These are phyloP conservation scores for Phlegmacium glaucopus DNA, from an alignment of 768 basidiomycete genomes.

Conservation along the genomic window DNA sequence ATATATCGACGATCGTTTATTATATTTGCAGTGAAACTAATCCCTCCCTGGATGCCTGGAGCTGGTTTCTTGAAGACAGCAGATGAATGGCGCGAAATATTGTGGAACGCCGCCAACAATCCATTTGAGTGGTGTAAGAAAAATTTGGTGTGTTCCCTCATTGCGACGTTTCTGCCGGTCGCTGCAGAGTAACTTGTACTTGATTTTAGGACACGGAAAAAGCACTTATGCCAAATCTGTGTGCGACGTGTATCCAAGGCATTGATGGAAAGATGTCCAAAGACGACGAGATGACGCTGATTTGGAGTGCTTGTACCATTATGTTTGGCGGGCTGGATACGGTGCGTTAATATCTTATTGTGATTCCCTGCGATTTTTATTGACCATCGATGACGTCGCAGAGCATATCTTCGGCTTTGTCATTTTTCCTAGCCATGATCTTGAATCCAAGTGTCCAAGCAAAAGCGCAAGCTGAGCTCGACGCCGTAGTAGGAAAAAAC, in stretches of 20 bases:
- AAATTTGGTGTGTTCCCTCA: conserved; percentile 38
- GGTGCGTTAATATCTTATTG: too few species aligned
- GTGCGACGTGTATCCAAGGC: conserved; percentile 28
- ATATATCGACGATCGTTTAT: not conserved
- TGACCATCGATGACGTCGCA: too few species aligned
- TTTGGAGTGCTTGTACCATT: conserved; percentile 30
- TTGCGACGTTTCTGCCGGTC: too few species aligned
- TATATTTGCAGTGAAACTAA: conserved; percentile 34
- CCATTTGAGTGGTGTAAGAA: conserved; percentile 36
- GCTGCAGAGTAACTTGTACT: too few species aligned
- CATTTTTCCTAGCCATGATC: conserved; percentile 48
- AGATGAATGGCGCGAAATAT: conserved; percentile 28
- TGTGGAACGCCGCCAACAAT: conserved; percentile 34
- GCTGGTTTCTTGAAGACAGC: conserved; percentile 48
- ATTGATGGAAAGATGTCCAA: conserved; percentile 27
- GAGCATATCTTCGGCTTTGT: conserved; percentile 39
- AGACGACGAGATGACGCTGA: conserved; percentile 32
- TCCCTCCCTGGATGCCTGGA: conserved; percentile 58
- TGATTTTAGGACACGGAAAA: conserved; percentile 37
- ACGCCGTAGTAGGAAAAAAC: conserved; percentile 34
- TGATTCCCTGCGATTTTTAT: too few species aligned
- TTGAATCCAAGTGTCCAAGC: conserved; percentile 39
- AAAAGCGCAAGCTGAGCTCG: conserved; percentile 51
- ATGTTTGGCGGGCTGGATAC: conserved; percentile 18
- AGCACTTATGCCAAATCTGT: conserved; percentile 36